Percentiles rank a stretch among this genome's conserved stretches.
phyloP scores from a whole-genome alignment of 2,329 filamentous ascomycete species.

The Alternaria viburni region DNA sequence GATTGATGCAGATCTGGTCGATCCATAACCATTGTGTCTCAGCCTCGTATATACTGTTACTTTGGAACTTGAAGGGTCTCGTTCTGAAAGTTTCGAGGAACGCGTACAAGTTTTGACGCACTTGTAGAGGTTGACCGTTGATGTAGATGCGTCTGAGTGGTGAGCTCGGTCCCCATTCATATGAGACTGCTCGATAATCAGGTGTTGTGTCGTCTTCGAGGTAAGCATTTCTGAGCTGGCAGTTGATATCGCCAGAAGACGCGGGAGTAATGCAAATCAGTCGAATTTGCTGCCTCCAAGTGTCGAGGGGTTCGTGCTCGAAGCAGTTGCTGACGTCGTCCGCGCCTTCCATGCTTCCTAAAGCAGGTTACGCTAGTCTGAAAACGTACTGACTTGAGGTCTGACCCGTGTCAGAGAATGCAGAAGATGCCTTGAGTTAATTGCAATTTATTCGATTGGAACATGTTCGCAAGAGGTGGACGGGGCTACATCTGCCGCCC shows the following conservation, averaged over 20 bases:
- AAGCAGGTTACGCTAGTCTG: neutral
- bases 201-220: neutral
- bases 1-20: conserved; percentile 4
- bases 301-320: neutral
- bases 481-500: no score
- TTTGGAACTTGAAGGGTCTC: neutral
- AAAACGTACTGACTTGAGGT: neutral
- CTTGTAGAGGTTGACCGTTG: neutral
- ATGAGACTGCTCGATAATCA: neutral
- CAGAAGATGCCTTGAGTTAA: no score
- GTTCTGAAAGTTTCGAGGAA: neutral
- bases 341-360: neutral
- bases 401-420: neutral
- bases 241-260: neutral
- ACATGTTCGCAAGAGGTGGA: no score
- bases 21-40: conserved; percentile 4
- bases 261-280: neutral
- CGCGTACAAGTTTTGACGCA: neutral
- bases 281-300: neutral
- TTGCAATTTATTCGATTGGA: no score
- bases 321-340: neutral
- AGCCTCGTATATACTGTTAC: neutral
- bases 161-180: neutral
- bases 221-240: neutral
- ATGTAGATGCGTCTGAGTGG: neutral